Percentiles rank a stretch among this genome's conserved stretches.
Conservation (phyloP, 306 rosid species). For the Begonia fuchsioides region DNA sequence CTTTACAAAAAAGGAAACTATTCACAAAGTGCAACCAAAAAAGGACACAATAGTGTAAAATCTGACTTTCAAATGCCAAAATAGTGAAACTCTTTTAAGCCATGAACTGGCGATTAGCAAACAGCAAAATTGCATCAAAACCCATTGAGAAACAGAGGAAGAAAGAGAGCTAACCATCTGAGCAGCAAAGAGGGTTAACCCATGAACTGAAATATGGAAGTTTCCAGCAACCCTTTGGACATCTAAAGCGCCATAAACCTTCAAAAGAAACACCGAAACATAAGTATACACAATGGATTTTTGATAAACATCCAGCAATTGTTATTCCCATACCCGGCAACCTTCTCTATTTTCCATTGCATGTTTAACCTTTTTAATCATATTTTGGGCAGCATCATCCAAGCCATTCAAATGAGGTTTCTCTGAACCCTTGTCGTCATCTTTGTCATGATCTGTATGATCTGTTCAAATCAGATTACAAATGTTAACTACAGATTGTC, state of each 20-base stretch:
- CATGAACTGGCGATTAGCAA: no score
- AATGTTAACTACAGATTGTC: no score
- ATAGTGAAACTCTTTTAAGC: no score
- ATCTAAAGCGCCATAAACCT: conserved; percentile 92
- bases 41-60: no score
- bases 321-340: conserved; percentile 47
- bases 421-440: conserved; percentile 43
- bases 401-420: conserved; percentile 39
- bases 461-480: background rate
- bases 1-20: no score
- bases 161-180: conserved; percentile 40
- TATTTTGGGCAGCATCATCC: conserved; percentile 58
- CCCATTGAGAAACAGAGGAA: no score
- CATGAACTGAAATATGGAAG: conserved; percentile 86
- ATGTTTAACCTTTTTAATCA: conserved; percentile 64
- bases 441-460: conserved; percentile 15
- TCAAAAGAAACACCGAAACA: conserved; percentile 10
- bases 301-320: no score
- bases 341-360: conserved; percentile 59
- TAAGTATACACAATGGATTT: no score
- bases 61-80: no score
- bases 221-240: conserved; percentile 96
- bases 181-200: conserved; percentile 76
- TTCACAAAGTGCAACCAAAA: no score
- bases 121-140: no score